phyloP scores from a whole-genome alignment of 2,329 filamentous ascomycete species.

The Trichophaea hybrida region DNA sequence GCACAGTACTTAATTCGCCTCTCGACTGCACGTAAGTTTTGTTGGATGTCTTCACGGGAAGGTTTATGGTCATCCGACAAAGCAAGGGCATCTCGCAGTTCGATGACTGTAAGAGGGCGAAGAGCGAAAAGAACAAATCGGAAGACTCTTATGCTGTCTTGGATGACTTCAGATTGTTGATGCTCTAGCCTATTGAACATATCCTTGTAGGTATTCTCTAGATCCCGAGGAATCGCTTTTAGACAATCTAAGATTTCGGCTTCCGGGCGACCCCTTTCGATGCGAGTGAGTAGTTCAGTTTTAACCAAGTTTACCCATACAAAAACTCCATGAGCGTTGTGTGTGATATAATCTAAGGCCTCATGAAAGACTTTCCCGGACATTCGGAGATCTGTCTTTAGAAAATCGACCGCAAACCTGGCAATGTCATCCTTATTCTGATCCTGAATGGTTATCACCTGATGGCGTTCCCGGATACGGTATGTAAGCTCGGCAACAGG shows the following conservation, averaged over 20 bases:
- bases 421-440: background rate
- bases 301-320: constrained; percentile 6
- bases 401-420: background rate
- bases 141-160: background rate
- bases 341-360: background rate
- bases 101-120: background rate
- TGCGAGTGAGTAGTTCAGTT: background rate
- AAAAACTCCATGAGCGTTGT: constrained; percentile 1
- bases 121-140: background rate
- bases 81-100: background rate
- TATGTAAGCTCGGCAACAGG: background rate
- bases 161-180: background rate
- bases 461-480: background rate
- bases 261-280: background rate
- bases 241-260: background rate
- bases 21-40: background rate
- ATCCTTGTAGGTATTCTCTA: background rate
- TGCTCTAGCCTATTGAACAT: background rate
- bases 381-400: background rate
- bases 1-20: background rate
- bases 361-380: background rate
- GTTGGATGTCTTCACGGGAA: no score
- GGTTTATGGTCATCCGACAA: no score
- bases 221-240: background rate
- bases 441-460: background rate